Evolutionary conservation across 441 rosid genomes (phyloP).

Genomic region (Erodium trifolium): DNA sequence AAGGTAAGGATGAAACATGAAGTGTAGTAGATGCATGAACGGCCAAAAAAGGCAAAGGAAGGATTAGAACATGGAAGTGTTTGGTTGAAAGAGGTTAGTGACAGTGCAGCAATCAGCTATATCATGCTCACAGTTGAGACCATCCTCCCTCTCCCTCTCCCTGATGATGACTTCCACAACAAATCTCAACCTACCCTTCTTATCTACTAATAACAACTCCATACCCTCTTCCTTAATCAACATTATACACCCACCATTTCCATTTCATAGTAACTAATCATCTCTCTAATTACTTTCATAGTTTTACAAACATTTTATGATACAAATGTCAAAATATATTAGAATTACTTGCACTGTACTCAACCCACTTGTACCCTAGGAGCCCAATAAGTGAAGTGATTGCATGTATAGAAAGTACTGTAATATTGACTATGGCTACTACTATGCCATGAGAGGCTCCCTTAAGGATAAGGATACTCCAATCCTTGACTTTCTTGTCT

Average conservation of each 20-base stretch:
- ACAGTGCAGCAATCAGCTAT: neutral
- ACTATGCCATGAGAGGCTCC: too few species aligned
- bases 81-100: constrained; percentile 8
- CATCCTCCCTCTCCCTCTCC: neutral
- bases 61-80: constrained; percentile 5
- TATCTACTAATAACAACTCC: neutral
- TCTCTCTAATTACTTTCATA: too few species aligned
- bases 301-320: too few species aligned
- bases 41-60: neutral
- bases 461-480: neutral
- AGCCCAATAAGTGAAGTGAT: neutral
- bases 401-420: neutral
- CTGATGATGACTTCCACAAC: neutral
- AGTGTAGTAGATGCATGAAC: neutral
- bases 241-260: too few species aligned
- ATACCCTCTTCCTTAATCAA: neutral
- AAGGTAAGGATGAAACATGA: neutral
- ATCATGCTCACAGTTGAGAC: neutral
- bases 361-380: neutral
- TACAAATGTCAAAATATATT: too few species aligned
- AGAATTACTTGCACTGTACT: neutral
- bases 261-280: too few species aligned
- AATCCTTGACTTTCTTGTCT: neutral
- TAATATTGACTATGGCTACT: neutral
- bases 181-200: neutral